Conservation (phyloP, 179 eudicot species). For the Gypsophila paniculata region DNA sequence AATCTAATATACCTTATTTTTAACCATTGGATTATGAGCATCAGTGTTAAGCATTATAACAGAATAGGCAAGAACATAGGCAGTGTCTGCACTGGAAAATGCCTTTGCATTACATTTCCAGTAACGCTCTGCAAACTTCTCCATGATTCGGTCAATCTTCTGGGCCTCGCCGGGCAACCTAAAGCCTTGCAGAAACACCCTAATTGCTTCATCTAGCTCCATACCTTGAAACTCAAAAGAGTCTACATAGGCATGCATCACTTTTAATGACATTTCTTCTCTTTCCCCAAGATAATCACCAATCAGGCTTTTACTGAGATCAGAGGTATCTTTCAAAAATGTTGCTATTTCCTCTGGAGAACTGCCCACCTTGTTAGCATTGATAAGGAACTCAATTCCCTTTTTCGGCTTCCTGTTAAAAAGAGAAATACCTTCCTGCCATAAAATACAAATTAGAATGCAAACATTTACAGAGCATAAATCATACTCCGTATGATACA, state of each 20-base stretch:
- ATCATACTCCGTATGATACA: neutral
- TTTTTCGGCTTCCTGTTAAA: constrained; percentile 86
- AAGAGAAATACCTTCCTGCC: constrained; percentile 99
- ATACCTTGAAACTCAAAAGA: constrained; percentile 74
- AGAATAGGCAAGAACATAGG: constrained; percentile 96
- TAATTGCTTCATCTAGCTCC: constrained; percentile 86
- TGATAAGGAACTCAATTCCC: constrained; percentile 86
- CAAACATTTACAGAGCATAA: neutral
- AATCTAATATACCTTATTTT: constrained; percentile 60
- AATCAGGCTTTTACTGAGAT: constrained; percentile 64
- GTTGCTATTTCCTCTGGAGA: constrained; percentile 84
- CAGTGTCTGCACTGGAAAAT: constrained; percentile 94
- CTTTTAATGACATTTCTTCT: constrained; percentile 78
- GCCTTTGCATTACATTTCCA: constrained; percentile 94
- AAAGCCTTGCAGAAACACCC: constrained; percentile 78
- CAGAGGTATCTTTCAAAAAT: constrained; percentile 75
- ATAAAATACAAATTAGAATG: constrained; percentile 38
- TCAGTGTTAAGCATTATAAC: constrained; percentile 94
- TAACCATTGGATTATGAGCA: constrained; percentile 98
- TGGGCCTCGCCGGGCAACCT: constrained; percentile 98
- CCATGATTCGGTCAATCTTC: constrained; percentile 96
- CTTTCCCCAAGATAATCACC: constrained; percentile 97
- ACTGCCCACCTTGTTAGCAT: constrained; percentile 79
- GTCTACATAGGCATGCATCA: constrained; percentile 96
- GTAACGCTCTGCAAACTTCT: constrained; percentile 94